Base-by-base conservation (phyloP, 441 rosid species). In the Eruca vesicaria region DNA sequence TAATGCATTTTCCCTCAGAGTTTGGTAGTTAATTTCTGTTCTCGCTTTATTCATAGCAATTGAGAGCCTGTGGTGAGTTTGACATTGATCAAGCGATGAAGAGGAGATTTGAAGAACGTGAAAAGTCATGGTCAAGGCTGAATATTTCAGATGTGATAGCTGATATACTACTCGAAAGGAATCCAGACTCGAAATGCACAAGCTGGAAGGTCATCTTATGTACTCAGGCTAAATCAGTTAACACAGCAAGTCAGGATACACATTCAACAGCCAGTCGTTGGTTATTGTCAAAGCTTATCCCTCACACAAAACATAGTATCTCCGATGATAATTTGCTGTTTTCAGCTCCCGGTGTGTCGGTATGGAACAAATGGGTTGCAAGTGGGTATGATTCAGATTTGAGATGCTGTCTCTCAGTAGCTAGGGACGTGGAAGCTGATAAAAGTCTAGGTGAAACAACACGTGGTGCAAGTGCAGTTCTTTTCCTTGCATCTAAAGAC, bases 151-250 rank as follows among this genome's bases (percentile, higher is more conserved):
- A 93, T 63, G 90, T 85, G 84, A 67, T 80, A 66, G 87, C 82
- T 19, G 78, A 72, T 63, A 82, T 76, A 74, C 84, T 91, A 59
- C 69, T 80, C 57, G 67, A 73, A 72, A 86, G 86, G 84, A 86
- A 90, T 76, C 96, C 92, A 11, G 84, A 81, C 80, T 87, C 86
- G 21, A 81, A 82, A 74, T 96, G 89, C 84, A 73, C 89, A 41
- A 88, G 91, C 85, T 96, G 98, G 99, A 93, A 91, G 84, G 78
- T 96, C 81, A 67, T 88, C 68, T 38, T 93, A 48, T 89, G 86
- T 73, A 82, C 89, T 81, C 89, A 78, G 59, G 58, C 77, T 72
- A 81, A 81, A 50, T 48, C 62, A 64, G 78, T 66, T 28, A 78
- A 81, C 52, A 62, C 66, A 56, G 62, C 23, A 32, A 72, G 35